phyloP scores from a whole-genome alignment of 345 rosid species.

The Eucalyptus polyanthemos region DNA sequence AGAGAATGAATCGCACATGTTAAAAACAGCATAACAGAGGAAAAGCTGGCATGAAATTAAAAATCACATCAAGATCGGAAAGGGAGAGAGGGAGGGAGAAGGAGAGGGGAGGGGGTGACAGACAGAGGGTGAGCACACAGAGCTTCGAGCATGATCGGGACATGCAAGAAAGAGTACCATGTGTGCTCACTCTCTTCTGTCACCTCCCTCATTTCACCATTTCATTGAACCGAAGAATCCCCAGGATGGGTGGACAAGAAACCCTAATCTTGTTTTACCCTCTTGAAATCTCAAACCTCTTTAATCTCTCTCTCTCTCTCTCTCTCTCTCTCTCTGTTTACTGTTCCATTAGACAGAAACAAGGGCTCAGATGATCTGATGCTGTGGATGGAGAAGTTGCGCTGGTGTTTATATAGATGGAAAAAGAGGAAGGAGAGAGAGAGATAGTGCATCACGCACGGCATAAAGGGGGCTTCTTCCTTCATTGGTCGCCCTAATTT shows the following conservation, averaged over 20 bases:
- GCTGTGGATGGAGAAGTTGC: neutral
- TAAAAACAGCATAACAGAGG: neutral
- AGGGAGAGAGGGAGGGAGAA: neutral
- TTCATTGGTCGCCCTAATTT: neutral
- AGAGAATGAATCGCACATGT: neutral
- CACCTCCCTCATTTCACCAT: constrained; percentile 1
- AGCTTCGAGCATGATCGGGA: constrained; percentile 9
- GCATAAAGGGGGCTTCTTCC: neutral
- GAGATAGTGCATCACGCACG: neutral
- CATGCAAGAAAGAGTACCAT: constrained; percentile 10
- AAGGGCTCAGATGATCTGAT: neutral
- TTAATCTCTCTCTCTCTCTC: neutral
- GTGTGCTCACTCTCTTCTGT: constrained; percentile 35
- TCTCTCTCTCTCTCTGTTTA: neutral
- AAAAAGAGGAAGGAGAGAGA: neutral
- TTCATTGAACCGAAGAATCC: neutral
- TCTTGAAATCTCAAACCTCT: neutral
- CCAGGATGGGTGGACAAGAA: neutral
- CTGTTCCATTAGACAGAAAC: neutral
- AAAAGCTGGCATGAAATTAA: neutral
- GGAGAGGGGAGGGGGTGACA: constrained; percentile 8
- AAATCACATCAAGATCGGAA: neutral
- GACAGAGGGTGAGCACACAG: constrained; percentile 20
- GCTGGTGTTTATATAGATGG: neutral
- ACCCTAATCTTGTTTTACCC: neutral